Evolutionary conservation across 768 basidiomycete species (phyloP), one percentile per base, ranked within the genome.

Genomic region (Solioccasus polychromus): DNA sequence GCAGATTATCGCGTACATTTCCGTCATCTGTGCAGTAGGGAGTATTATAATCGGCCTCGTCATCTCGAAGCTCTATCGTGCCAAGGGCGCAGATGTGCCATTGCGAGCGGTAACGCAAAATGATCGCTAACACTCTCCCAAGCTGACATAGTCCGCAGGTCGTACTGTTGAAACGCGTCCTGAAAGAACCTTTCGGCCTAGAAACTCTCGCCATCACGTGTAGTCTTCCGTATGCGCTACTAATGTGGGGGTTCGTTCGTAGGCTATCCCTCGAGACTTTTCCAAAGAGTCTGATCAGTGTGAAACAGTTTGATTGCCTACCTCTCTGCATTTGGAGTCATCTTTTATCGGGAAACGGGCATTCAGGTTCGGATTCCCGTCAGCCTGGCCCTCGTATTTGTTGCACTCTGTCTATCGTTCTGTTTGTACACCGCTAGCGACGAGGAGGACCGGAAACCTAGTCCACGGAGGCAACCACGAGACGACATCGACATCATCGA

Each of bases 181-280:
- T 64, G 5, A 49, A 54, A 11, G 48, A 55, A 20, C 40, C 40
- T 6, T 50, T 61, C 17, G 68, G 70, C 11, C 49, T 69, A 3
- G 71, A 72, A 39, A 57, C 62, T 9, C 55, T 74, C 24, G 60
- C 72, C 5, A 67, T 73, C 26, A 58, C 69, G 39, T 74, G 67
- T 39, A 69, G 66, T 45, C 62, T 73, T 35, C 71, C 71, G 6
- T 69, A 72, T 26, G 68, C 67, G 28, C 47, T 71, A 7, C 54
- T 73, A 31, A 63, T 73, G 62, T 73, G 68, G 64, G 54, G 66
- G 72, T 72, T 39, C 43, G 66, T 39, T 0, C 11, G 5, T 11
- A 3, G n/a, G n/a, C n/a, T 37, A 20, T 3, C n/a, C n/a, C n/a
- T n/a, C n/a, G n/a, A n/a, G n/a, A n/a, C n/a, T n/a, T n/a, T n/a